Evolutionary conservation across 1,284 basidiomycete species (phyloP).

Genomic region (Puccinia hordei): DNA sequence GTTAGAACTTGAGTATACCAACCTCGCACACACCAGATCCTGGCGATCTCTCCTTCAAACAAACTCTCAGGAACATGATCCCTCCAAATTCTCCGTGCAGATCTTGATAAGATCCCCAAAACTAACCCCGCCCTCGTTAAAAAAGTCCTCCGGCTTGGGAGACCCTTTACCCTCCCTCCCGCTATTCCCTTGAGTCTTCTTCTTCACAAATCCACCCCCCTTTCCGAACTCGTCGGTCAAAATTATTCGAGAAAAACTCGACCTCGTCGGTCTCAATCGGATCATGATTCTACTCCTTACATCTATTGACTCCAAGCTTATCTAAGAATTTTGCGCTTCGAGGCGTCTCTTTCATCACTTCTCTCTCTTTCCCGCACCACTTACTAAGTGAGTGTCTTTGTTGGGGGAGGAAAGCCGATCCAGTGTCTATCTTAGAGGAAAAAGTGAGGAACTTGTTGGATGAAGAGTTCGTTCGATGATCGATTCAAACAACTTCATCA

Average conservation of each 20-base stretch:
- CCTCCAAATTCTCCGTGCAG: no score
- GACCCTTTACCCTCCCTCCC: background rate
- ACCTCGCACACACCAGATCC: background rate
- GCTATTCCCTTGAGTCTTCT: background rate
- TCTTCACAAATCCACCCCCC: no score
- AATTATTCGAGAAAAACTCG: conserved; percentile 23
- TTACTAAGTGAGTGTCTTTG: no score
- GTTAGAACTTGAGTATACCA: background rate
- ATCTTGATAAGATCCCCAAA: conserved; percentile 24
- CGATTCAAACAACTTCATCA: no score
- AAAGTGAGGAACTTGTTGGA: no score
- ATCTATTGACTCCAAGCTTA: conserved; percentile 20
- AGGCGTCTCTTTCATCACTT: background rate
- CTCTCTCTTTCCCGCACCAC: background rate
- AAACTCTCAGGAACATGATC: background rate
- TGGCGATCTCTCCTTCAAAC: background rate
- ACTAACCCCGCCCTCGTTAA: conserved; percentile 30
- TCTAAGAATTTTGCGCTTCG: conserved; percentile 37
- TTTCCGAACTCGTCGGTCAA: background rate
- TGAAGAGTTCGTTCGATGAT: no score
- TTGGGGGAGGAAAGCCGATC: conserved; percentile 36
- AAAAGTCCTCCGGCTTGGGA: conserved; percentile 30
- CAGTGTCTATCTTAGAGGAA: conserved; percentile 27
- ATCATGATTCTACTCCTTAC: conserved; percentile 6
- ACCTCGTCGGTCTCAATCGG: background rate